Evolutionary conservation across 2,329 filamentous ascomycete species (phyloP), one percentile per base, ranked within the genome.

Genomic region (Colletotrichum cereale): DNA sequence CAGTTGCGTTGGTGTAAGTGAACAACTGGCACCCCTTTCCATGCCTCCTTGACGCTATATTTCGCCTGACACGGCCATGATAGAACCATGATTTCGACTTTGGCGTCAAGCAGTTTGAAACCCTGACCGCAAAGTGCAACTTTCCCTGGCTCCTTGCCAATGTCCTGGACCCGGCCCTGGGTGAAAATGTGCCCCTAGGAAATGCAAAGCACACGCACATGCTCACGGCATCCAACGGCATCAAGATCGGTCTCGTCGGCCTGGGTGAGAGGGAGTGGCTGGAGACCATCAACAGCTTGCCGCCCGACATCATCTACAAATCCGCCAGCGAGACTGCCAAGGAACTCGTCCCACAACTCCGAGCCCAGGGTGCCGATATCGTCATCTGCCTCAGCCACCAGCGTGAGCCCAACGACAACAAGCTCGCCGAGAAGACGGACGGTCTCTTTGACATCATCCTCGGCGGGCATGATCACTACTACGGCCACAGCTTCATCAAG

Each of bases 31-130:
- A 24, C 10, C 5, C 8, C 11, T n/a, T n/a, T n/a, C 40, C 26
- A 42, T 47, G 5, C 44, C 16, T 31, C 2, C 66, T 72, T 74
- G 34, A 73, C 66, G 40, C 18, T 56, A 68, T 71, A 64, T 73
- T n/a, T 69, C 36, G 29, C 36, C 47, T 66, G 40, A 75, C 70
- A 16, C 50, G 34, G 18, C 50, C 16, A 31, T 0, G 52, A 34
- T 73, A 94, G 88, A 97, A 97, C 79, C 95, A 97, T 80, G 95
- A 97, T 79, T 89, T 97, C 65, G 95, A 97, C 83, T 97, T 97
- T 81, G 95, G 95, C 16, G 92, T 97, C 50, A 86, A 88, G 66
- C 94, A 97, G 79, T 95, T 95, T 79, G 86, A 89, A 67, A 86
- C 94, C 77, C 85, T 97, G 60, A 86, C 91, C 5, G 85, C 85